These are phyloP conservation scores for Solanum chiquidenum DNA, from an alignment of 257 asterid genomes.

Conservation along the genomic window DNA sequence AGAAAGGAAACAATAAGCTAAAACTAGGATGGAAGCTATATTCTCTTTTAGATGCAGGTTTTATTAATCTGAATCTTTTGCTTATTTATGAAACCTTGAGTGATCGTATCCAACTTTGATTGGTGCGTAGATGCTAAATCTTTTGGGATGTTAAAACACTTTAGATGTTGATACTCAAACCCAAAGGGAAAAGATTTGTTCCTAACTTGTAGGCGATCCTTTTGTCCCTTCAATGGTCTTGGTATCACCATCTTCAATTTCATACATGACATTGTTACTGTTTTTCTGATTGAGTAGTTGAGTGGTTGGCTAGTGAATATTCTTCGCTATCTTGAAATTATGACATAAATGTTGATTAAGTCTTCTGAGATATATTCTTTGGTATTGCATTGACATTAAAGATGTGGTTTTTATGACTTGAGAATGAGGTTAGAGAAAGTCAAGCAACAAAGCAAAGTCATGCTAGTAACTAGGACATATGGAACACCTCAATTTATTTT, in stretches of 20 bases:
- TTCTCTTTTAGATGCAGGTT: background rate
- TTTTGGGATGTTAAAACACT: background rate
- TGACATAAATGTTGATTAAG: background rate
- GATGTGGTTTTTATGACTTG: too few relatives aligned
- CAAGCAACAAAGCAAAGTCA: background rate
- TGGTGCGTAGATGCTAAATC: background rate
- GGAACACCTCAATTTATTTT: background rate
- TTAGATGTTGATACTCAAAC: background rate
- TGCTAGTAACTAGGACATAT: background rate
- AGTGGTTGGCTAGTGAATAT: background rate
- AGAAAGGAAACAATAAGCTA: background rate
- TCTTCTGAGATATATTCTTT: background rate
- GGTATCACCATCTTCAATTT: background rate
- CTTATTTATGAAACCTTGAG: background rate
- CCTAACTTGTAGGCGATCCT: background rate
- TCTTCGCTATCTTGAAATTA: background rate
- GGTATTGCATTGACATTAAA: background rate
- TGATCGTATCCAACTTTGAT: background rate
- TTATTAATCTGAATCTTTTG: background rate
- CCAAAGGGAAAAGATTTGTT: background rate
- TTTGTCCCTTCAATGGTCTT: background rate
- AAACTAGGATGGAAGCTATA: background rate
- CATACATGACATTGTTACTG: background rate
- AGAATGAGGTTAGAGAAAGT: too few relatives aligned
- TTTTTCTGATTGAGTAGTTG: background rate